These are phyloP conservation scores for Capsicum pubescens DNA, from an alignment of 257 asterid species.

Conservation along the genomic window DNA sequence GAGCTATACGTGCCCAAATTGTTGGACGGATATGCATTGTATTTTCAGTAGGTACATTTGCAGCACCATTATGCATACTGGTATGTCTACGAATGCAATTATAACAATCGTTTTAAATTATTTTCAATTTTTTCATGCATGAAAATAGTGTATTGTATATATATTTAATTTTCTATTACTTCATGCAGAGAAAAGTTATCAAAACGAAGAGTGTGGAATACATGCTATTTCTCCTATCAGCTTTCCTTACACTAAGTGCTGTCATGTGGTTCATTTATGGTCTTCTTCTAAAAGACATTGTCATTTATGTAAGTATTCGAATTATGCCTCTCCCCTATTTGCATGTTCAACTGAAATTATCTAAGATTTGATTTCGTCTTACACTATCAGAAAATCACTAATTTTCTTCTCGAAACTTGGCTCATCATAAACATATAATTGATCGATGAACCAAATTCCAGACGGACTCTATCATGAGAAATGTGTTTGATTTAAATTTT, in stretches of 20 bases:
- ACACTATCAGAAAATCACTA: no score
- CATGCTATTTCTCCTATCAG: slow-evolving; percentile 73
- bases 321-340: background rate
- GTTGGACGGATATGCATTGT: slow-evolving; percentile 64
- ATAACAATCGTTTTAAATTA: background rate
- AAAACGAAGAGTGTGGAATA: slow-evolving; percentile 68
- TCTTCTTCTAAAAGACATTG: slow-evolving; percentile 38
- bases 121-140: background rate
- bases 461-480: background rate
- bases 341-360: no score
- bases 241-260: slow-evolving; percentile 69
- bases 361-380: background rate
- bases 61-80: slow-evolving; percentile 59
- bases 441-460: background rate
- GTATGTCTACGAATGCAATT: slow-evolving; percentile 39
- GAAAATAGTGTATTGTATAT: background rate
- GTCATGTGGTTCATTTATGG: slow-evolving; percentile 78
- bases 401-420: background rate
- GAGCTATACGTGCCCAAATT: slow-evolving; percentile 40
- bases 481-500: background rate
- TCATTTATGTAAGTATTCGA: slow-evolving; percentile 59
- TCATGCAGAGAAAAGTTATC: slow-evolving; percentile 58
- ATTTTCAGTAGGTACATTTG: slow-evolving; percentile 53
- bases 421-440: background rate
- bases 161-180: background rate